Base-by-base conservation (phyloP, 805 yeast species). In the Cyberlindnera xylosilytica region DNA sequence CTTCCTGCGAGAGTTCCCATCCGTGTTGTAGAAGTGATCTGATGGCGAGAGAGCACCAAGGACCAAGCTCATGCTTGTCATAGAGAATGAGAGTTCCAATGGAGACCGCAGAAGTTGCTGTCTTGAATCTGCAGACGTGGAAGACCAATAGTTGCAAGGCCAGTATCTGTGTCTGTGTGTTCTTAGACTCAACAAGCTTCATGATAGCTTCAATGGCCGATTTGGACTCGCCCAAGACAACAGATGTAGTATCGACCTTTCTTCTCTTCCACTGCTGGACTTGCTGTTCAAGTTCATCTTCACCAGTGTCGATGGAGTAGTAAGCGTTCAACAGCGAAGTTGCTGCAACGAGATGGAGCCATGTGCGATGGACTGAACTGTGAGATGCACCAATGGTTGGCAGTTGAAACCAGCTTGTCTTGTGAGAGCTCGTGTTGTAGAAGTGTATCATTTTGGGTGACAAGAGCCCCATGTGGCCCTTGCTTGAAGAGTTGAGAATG, bases 261-360 rank as follows among this genome's bases (percentile, higher is more conserved):
- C 66, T 69, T 15, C 65, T 57, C 37, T 55, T 58, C 32, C 38
- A 27, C 2, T 38, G 13, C 22, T 53, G 50, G 12, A 40, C 46
- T 9, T 40, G 35, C 10, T 31, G 19, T 2, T 31, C 20, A n/a
- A 17, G 13, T 13, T 4, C n/a, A n/a, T 29, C 18, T 7, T 30
- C 36, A 5, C 11, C 10, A 2, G 28, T 13, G 3, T 22, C 32
- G 35, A 44, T 27, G 10, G 22, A 19, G 38, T 34, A 51, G 8
- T 47, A 41, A 1, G 57, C 39, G 17, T 45, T 44, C 15, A 52
- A n/a, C 16, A 76, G 47, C 30, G 53, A 61, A 1, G 62, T 42
- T 7, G 70, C 22, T 0, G 76, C 78, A 7, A 54, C 40, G 1
- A 62, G 39, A 4, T 66, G 47, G 11, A 77, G 54, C 83, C 83